Evolutionary conservation across 345 rosid genomes (phyloP).

Genomic region (Cochlearia excelsa): DNA sequence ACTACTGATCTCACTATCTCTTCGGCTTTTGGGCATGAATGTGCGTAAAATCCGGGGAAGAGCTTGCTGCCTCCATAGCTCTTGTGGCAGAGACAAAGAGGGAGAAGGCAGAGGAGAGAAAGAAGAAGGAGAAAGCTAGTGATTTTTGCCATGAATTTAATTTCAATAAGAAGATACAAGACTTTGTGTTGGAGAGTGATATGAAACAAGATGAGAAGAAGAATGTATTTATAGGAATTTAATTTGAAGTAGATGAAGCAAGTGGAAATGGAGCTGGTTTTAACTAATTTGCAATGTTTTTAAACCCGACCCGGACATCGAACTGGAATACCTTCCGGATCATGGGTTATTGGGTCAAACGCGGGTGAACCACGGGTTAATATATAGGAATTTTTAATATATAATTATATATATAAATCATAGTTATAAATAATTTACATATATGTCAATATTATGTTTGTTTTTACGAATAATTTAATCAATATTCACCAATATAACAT

Average conservation of each 20-base stretch:
- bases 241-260: constrained; percentile 13
- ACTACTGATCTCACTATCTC: constrained; percentile 57
- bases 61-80: constrained; percentile 46
- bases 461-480: no score
- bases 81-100: constrained; percentile 42
- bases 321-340: no score
- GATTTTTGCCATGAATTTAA: constrained; percentile 40
- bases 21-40: constrained; percentile 59
- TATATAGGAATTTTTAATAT: no score
- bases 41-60: constrained; percentile 52
- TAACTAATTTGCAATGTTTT: constrained; percentile 10
- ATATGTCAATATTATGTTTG: no score
- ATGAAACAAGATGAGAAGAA: constrained; percentile 17
- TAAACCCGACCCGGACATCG: no score
- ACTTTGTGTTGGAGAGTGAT: constrained; percentile 29
- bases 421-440: no score
- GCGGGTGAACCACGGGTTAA: no score
- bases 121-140: constrained; percentile 34
- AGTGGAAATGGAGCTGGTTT: constrained; percentile 45
- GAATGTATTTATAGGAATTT: constrained; percentile 21
- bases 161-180: constrained; percentile 9
- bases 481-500: no score
- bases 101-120: constrained; percentile 48
- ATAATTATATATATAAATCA: no score
- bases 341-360: no score